Conservation (phyloP, 805 yeast species). For the Candida ascalaphidarum region DNA sequence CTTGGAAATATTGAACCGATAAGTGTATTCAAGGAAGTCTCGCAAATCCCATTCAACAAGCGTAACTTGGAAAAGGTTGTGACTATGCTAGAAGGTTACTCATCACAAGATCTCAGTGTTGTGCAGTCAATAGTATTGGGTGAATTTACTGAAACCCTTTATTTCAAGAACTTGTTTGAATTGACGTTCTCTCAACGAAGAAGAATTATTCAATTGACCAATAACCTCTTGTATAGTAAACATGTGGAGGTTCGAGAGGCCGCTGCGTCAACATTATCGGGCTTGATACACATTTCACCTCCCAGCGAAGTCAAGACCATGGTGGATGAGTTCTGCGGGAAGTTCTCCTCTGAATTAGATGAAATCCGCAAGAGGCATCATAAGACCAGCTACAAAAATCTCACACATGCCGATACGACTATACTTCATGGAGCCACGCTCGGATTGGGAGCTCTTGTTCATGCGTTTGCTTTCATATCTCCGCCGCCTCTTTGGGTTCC, state of each 20-base stretch:
- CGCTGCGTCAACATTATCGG: constrained; percentile 69
- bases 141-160: constrained; percentile 63
- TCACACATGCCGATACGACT: constrained; percentile 33
- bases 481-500: constrained; percentile 95
- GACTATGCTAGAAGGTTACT: constrained; percentile 32
- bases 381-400: constrained; percentile 24
- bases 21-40: constrained; percentile 33
- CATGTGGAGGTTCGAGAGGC: constrained; percentile 70
- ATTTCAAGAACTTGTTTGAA: constrained; percentile 56
- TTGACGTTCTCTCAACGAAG: constrained; percentile 40
- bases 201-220: constrained; percentile 43
- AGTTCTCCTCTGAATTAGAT: constrained; percentile 21
- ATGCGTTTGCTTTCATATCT: constrained; percentile 82
- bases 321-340: constrained; percentile 29
- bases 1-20: constrained; percentile 53
- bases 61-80: constrained; percentile 16
- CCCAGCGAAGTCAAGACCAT: constrained; percentile 36
- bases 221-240: constrained; percentile 45
- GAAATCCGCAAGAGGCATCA: constrained; percentile 36
- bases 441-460: constrained; percentile 81
- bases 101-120: constrained; percentile 18
- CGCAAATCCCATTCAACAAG: constrained; percentile 25
- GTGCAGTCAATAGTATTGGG: constrained; percentile 57
- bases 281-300: constrained; percentile 61
- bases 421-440: constrained; percentile 76